Evolutionary conservation across 148 eudicot species (phyloP), one percentile per base, ranked within the genome.

Genomic region (Agrostemma githago): DNA sequence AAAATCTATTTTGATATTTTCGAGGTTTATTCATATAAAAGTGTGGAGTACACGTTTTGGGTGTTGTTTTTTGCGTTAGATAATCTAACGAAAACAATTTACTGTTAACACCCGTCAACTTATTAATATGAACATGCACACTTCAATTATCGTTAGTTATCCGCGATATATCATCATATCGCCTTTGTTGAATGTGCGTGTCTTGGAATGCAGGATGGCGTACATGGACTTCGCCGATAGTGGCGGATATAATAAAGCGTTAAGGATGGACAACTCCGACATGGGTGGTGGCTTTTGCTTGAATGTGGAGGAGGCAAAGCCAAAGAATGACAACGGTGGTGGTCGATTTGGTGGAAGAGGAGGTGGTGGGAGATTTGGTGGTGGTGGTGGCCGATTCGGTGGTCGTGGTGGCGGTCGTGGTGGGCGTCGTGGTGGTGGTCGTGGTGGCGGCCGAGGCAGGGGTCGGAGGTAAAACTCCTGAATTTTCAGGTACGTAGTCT

Each of bases 221-320:
- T 90, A 83, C 67, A 63, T 92, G 2, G 93, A 90, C 56, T 92
- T 92, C 51, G 37, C 76, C 3, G 87, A 87, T 64, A 72, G 37
- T 10, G 77, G 72, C 20, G 75, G 80, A 1, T 72, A 87, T 2
- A 88, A 81, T 76, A 81, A 79, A 67, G 98, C 98, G 15, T 72
- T 90, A 42, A 89, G 82, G 62, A 77, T 82, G 10, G 53, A 81
- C 26, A 86, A 86, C 14, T 79, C 93, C 62, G 87, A 92, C 0
- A 21, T 90, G 6, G 87, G 81, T 4, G 87, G 80, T 7, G 89
- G 83, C 15, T 71, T 62, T 70, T 21, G 53, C 44, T 76, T 92
- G 82, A 69, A 8, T 2, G 89, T 92, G 44, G 78, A 83, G 14
- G 88, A 88, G 79, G 91, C 93, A 11, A 88, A 77, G 81, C 93